Conservation (phyloP, 192 early-diverging fungal species). For the Podila minutissima region DNA sequence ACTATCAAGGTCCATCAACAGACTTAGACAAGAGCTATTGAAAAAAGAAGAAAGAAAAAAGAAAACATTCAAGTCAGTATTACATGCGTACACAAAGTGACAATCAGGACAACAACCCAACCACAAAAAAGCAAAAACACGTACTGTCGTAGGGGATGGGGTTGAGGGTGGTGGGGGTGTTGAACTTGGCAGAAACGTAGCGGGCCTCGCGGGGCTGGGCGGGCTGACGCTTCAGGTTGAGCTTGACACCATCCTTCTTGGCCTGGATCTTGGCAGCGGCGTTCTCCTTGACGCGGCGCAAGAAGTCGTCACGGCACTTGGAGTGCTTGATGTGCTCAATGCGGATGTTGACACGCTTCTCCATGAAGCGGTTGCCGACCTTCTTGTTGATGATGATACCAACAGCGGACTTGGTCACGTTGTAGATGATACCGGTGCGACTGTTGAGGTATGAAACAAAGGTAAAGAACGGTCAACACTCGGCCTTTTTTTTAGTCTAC, state of each 20-base stretch:
- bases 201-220: conserved; percentile 89
- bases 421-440: conserved; percentile 98
- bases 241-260: conserved; percentile 77
- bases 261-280: conserved; percentile 85
- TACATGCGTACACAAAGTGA: neutral
- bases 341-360: conserved; percentile 98
- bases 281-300: conserved; percentile 97
- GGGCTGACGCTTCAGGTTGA: conserved; percentile 93
- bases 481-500: no score
- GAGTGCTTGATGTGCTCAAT: conserved; percentile 99
- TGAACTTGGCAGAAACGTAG: conserved; percentile 70
- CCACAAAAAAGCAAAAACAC: neutral
- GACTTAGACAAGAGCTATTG: neutral
- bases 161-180: conserved; percentile 92
- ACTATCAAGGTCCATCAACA: conserved; percentile 6
- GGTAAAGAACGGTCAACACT: no score
- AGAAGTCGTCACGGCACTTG: conserved; percentile 98
- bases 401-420: conserved; percentile 99
- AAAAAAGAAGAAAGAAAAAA: neutral
- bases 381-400: conserved; percentile 99
- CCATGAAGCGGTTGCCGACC: conserved; percentile 97
- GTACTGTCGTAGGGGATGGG: conserved; percentile 93
- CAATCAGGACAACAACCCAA: neutral
- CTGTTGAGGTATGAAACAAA: conserved; percentile 36
- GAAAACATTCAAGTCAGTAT: neutral